Percentiles rank a stretch among this genome's conserved stretches.
These are phyloP conservation scores for Dothistroma pini DNA, from an alignment of 2,329 filamentous ascomycete species.

Conservation along the genomic window DNA sequence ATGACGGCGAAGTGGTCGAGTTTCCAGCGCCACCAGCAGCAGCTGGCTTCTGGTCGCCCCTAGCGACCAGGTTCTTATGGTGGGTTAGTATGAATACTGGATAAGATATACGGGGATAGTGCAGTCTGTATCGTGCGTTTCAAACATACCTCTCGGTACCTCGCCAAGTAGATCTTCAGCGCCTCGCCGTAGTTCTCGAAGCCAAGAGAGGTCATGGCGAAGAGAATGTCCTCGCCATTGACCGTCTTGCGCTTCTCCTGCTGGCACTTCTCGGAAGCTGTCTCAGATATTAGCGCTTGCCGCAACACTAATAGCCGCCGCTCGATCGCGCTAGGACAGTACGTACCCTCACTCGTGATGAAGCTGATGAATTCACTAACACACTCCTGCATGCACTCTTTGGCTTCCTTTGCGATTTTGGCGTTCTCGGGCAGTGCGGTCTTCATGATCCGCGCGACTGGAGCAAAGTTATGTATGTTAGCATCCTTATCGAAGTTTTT, in stretches of 20 bases:
- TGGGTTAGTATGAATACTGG: constrained; percentile 13
- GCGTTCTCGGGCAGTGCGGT: constrained; percentile 94
- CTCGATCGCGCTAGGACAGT: constrained; percentile 16
- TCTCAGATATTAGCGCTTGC: constrained; percentile 14
- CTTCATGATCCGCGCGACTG: constrained; percentile 99
- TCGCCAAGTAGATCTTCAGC: constrained; percentile 94
- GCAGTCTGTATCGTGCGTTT: constrained; percentile 8
- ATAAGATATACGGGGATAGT: constrained; percentile 21
- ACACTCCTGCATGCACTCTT: constrained; percentile 99
- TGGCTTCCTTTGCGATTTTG: constrained; percentile 94
- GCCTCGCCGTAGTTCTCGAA: constrained; percentile 99
- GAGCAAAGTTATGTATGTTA: constrained; percentile 91
- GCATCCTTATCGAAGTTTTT: constrained; percentile 61
- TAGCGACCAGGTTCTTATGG: constrained; percentile 71
- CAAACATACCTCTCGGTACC: constrained; percentile 89
- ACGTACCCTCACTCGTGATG: constrained; percentile 95
- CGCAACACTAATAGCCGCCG: constrained; percentile 16
- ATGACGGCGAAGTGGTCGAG: constrained; percentile 28
- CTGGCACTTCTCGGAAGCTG: constrained; percentile 98
- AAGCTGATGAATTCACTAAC: constrained; percentile 99
- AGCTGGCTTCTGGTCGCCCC: constrained; percentile 58
- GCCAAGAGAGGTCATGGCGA: constrained; percentile 97
- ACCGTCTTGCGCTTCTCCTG: constrained; percentile 99
- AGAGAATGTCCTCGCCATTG: constrained; percentile 97
- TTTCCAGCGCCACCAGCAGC: constrained; percentile 35